These are phyloP conservation scores for Diutina neorugosa DNA, from an alignment of 1,139 yeast species.

Conservation along the genomic window DNA sequence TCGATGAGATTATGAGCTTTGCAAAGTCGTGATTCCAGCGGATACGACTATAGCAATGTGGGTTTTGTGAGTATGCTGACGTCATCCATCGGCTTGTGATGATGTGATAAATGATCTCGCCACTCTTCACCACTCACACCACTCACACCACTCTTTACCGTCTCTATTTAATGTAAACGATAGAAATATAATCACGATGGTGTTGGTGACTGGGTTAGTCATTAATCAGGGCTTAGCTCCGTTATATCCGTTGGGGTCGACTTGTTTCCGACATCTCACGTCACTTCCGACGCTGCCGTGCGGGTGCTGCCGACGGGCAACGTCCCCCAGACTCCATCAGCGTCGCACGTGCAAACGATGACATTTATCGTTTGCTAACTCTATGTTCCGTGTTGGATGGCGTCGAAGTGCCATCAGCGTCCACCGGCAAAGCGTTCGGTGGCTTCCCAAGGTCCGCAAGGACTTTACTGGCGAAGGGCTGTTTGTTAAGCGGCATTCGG, in stretches of 20 bases:
- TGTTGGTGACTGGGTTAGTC: too few relatives aligned
- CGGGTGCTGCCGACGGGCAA: background rate
- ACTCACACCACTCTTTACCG: too few relatives aligned
- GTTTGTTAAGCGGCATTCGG: conserved; percentile 2
- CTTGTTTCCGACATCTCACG: background rate
- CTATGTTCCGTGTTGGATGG: background rate
- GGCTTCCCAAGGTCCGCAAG: conserved; percentile 2
- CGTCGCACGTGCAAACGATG: background rate
- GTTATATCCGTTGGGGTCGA: too few relatives aligned
- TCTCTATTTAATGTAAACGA: too few relatives aligned
- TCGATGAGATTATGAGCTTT: background rate
- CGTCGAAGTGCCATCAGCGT: background rate
- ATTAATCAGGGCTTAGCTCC: too few relatives aligned
- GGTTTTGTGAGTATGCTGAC: background rate
- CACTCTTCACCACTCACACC: too few relatives aligned
- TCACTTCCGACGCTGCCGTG: background rate
- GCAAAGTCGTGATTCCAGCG: background rate
- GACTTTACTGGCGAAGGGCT: background rate
- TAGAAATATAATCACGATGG: too few relatives aligned
- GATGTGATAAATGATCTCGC: background rate
- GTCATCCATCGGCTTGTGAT: background rate
- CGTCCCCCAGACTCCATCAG: background rate
- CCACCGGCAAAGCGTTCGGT: background rate
- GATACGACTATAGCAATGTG: background rate
- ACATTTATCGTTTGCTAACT: background rate